A percentile compares a stretch with the other conserved stretches of the same genome.
Conservation (phyloP, 116 monocot genomes). For the Iris pallida region DNA sequence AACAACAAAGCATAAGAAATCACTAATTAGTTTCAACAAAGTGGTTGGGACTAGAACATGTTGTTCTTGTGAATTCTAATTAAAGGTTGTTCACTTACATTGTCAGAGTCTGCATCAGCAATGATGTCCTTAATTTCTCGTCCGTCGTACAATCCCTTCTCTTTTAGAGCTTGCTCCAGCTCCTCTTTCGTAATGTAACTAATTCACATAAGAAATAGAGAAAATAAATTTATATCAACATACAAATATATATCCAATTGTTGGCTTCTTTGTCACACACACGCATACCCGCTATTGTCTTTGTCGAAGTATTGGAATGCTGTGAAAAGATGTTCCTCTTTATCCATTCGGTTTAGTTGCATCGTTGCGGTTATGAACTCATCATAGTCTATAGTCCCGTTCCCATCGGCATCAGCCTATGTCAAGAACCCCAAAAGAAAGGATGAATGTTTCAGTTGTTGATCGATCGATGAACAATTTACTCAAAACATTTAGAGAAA, state of each 20-base stretch:
- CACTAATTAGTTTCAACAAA: too few species aligned
- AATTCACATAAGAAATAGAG: background rate
- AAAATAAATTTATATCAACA: background rate
- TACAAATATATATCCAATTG: background rate
- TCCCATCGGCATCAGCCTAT: constrained; percentile 95
- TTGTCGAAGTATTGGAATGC: constrained; percentile 94
- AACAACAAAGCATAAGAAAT: too few species aligned
- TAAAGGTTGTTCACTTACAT: constrained; percentile 37
- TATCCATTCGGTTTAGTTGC: constrained; percentile 92
- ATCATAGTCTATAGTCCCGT: constrained; percentile 87
- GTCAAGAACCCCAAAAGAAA: background rate
- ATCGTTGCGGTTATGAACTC: constrained; percentile 96
- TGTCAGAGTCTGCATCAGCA: constrained; percentile 79
- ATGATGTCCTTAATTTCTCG: constrained; percentile 82
- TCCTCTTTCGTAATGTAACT: constrained; percentile 94
- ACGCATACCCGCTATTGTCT: constrained; percentile 92
- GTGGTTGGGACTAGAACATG: too few species aligned
- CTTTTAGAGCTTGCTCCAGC: constrained; percentile 91
- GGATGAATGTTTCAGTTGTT: too few species aligned
- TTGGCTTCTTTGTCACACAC: background rate
- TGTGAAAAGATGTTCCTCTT: constrained; percentile 82
- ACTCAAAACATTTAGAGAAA: background rate
- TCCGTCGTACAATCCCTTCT: constrained; percentile 71
- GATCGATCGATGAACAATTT: too few species aligned
- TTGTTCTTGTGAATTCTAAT: too few species aligned